Evolutionary conservation across 176 grass and related monocot genomes (phyloP).

Genomic region (Otatea glauca): DNA sequence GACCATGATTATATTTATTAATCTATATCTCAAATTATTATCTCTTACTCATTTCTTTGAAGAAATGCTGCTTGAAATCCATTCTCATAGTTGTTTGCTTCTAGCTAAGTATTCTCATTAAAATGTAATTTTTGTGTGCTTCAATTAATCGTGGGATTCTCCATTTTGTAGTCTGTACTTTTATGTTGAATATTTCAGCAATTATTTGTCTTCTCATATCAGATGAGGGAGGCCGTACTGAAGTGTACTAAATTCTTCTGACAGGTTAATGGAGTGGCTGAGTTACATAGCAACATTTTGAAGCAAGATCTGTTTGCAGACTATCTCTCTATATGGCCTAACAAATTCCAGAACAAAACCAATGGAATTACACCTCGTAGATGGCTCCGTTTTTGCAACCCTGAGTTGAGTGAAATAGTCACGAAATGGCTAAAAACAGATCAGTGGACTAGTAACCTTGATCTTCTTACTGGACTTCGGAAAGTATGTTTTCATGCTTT

Average conservation of each 20-base stretch:
- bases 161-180: constrained; percentile 9
- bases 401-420: constrained; percentile 73
- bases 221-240: constrained; percentile 30
- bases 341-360: constrained; percentile 85
- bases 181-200: constrained; percentile 15
- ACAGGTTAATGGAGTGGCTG: constrained; percentile 88
- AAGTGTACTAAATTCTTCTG: constrained; percentile 42
- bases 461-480: constrained; percentile 72
- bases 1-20: background rate
- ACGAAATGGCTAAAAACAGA: constrained; percentile 78
- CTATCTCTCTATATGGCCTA: constrained; percentile 70
- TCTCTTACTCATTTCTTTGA: constrained; percentile 17
- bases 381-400: constrained; percentile 80
- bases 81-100: background rate
- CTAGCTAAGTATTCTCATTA: constrained; percentile 1
- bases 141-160: background rate
- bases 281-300: constrained; percentile 84
- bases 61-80: background rate
- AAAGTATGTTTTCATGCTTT: constrained; percentile 61
- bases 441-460: constrained; percentile 70
- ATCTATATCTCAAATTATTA: background rate
- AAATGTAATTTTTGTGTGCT: background rate
- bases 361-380: constrained; percentile 81
- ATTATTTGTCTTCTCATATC: constrained; percentile 39
- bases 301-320: constrained; percentile 75